phyloP scores from a whole-genome alignment of 495 filamentous ascomycete genomes.

The Sphaerosporella brunnea region DNA sequence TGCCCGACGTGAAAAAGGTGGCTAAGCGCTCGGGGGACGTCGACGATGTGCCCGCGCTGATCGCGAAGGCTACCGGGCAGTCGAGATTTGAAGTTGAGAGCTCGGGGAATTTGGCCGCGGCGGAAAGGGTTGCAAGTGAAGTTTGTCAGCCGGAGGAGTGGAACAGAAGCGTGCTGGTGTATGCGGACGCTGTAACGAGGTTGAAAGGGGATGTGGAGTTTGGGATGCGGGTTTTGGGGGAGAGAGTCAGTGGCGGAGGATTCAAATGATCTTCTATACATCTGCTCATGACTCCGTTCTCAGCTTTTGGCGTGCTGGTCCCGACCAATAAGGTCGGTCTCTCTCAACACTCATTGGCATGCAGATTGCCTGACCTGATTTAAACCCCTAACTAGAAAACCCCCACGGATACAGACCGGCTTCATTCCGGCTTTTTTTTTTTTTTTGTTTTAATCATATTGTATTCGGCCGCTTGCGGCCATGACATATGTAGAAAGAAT shows the following conservation, averaged over 20 bases:
- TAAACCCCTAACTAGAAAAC: too few species aligned
- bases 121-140: not conserved
- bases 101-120: not conserved
- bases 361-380: too few species aligned
- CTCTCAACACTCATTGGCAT: too few species aligned
- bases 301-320: too few species aligned
- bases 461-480: too few species aligned
- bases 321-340: too few species aligned
- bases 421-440: too few species aligned
- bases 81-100: not conserved
- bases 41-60: not conserved
- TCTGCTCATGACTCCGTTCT: too few species aligned
- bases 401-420: too few species aligned
- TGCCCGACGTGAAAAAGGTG: not conserved
- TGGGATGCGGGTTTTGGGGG: not conserved
- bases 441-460: too few species aligned
- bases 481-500: too few species aligned
- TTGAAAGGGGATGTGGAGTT: not conserved
- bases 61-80: not conserved
- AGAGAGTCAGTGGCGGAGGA: not conserved
- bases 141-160: not conserved
- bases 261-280: too few species aligned
- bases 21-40: not conserved
- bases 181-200: not conserved
- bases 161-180: not conserved